These are phyloP conservation scores for Magnolia officinalis DNA, from an alignment of 164 flowering plant species.

Conservation along the genomic window DNA sequence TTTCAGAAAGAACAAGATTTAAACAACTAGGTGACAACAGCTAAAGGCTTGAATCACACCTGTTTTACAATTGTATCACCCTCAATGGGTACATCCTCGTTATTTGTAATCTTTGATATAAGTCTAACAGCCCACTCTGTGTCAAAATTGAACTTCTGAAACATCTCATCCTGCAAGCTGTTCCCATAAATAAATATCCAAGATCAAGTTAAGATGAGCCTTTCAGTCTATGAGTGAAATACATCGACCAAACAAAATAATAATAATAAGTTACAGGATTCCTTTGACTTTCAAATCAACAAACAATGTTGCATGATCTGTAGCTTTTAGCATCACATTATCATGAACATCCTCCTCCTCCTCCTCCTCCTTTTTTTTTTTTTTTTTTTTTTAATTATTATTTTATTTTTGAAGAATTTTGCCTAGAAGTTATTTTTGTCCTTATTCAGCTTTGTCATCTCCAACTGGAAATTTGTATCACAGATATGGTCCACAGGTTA, in stretches of 20 bases:
- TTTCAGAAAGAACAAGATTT: neutral
- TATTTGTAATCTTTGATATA: constrained; percentile 73
- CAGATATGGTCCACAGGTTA: too few species aligned
- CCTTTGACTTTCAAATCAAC: too few species aligned
- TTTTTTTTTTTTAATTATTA: too few species aligned
- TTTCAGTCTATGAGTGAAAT: neutral
- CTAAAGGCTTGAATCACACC: constrained; percentile 32
- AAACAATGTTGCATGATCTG: too few species aligned
- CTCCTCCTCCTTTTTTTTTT: too few species aligned
- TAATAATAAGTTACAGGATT: too few species aligned
- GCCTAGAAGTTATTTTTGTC: too few species aligned
- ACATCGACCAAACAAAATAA: neutral
- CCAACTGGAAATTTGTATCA: too few species aligned
- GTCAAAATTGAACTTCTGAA: constrained; percentile 91
- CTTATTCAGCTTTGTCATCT: too few species aligned
- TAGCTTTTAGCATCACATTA: neutral
- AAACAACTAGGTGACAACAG: neutral
- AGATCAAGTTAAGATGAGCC: neutral
- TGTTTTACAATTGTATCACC: constrained; percentile 75
- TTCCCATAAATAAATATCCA: constrained; percentile 3
- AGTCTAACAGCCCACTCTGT: constrained; percentile 92
- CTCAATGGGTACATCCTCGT: constrained; percentile 87
- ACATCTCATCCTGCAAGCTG: constrained; percentile 99
- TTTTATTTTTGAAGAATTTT: too few species aligned
- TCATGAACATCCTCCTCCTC: neutral